Evolutionary conservation across 225 moss, liverwort and hornwort genomes (phyloP), one percentile per base, ranked within the genome.

Genomic region (Sphagnum contortum): DNA sequence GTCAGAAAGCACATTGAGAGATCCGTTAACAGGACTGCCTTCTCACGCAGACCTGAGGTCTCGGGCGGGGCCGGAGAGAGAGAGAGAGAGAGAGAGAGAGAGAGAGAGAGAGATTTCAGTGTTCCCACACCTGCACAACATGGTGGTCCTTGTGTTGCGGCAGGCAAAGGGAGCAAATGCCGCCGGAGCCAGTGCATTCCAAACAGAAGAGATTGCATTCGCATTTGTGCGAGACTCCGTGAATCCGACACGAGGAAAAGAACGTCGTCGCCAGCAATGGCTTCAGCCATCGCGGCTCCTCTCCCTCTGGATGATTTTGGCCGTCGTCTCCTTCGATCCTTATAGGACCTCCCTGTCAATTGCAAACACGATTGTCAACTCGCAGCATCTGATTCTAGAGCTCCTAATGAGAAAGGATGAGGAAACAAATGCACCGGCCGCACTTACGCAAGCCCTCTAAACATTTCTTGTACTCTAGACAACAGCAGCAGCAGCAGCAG

Each of bases 151-250:
- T 79, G 63, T 91, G 91, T 6, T 73, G 65, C 48, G 71, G 58
- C n/a, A 72, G 71, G 72, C 91, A 91, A 3, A 74, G 70, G 48
- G 71, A 76, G 69, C 91, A 91, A 49, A 88, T 80, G 66, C 85
- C 79, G 2, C 74, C 72, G 29, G 29, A 29, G 63, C 83, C 88
- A 57, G 69, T 77, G 69, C 91, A 91, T 47, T 83, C 80, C 45
- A 91, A 85, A 70, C 91, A 91, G 76, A 82, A 91, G 66, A 88
- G 68, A 61, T 91, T 91, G 74, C 91, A 91, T 65, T 91, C 85
- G 72, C 83, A 83, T 63, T 86, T 91, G 66, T 85, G 77, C 57
- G 71, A 69, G 46, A 74, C 67, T 61, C 76, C 76, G 64, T 91
- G 91, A 12, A 75, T 62, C 45, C 69, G 77, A 60, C 91, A 91